These are phyloP conservation scores for Pseudopithomyces maydicus DNA, from an alignment of 2,329 filamentous ascomycete genomes.

Conservation along the genomic window DNA sequence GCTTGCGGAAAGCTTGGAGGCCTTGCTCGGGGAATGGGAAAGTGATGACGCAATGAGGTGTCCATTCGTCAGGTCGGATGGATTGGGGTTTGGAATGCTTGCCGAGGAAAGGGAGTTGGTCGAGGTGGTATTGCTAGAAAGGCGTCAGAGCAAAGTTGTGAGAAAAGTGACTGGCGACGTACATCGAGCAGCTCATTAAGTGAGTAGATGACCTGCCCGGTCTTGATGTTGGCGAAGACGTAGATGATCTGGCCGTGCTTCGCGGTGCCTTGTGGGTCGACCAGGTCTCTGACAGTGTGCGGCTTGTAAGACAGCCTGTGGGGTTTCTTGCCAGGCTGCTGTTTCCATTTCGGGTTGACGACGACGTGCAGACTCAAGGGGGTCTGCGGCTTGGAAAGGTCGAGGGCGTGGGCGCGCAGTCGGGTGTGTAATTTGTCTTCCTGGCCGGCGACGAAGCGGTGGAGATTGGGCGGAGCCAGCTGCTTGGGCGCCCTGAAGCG, in stretches of 20 bases:
- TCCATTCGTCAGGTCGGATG: constrained; percentile 68
- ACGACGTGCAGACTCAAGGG: constrained; percentile 28
- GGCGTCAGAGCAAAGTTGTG: constrained; percentile 4
- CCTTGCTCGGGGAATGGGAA: constrained; percentile 58
- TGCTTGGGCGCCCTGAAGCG: constrained; percentile 26
- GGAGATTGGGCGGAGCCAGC: constrained; percentile 21
- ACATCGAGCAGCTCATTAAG: constrained; percentile 62
- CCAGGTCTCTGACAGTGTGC: constrained; percentile 49
- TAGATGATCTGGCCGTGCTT: constrained; percentile 65
- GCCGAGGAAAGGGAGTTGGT: constrained; percentile 66
- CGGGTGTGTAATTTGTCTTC: constrained; percentile 16
- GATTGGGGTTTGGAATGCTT: constrained; percentile 65
- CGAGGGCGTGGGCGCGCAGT: constrained; percentile 27
- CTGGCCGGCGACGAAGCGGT: constrained; percentile 11
- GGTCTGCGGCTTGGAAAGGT: constrained; percentile 30
- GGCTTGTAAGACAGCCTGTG: constrained; percentile 24
- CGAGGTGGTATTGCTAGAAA: constrained; percentile 56
- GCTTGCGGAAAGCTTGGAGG: constrained; percentile 60
- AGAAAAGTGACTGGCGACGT: constrained; percentile 22
- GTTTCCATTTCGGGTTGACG: constrained; percentile 29
- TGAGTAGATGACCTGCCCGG: constrained; percentile 69
- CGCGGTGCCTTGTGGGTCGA: constrained; percentile 26
- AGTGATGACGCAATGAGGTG: constrained; percentile 62
- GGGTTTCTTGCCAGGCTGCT: constrained; percentile 13
- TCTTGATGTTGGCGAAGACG: constrained; percentile 65